A percentile compares a stretch with the other conserved stretches of the same genome.
Evolutionary conservation across 2,329 filamentous ascomycete species (phyloP).

Genomic region (Scedosporium dehoogii): DNA sequence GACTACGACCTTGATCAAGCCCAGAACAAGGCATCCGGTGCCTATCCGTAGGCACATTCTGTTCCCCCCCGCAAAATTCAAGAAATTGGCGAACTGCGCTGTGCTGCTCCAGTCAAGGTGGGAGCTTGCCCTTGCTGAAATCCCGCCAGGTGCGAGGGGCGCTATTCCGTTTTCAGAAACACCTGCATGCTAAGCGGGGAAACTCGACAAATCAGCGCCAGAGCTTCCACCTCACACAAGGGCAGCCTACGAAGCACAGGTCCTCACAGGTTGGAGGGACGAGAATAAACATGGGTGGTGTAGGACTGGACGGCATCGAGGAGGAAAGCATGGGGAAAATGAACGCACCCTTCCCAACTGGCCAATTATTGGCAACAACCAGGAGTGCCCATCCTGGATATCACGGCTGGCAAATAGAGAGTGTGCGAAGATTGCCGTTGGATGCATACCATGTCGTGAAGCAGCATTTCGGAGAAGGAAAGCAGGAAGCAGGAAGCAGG

Average conservation of each 20-base stretch:
- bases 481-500: not conserved
- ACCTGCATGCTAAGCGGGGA: constrained; percentile 1
- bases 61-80: not conserved
- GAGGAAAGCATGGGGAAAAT: no score
- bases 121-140: not conserved
- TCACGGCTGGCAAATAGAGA: no score
- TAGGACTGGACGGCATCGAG: no score
- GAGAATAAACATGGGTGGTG: no score
- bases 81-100: not conserved
- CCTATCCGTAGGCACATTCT: not conserved
- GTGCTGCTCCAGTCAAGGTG: not conserved
- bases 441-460: no score
- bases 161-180: not conserved
- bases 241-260: no score
- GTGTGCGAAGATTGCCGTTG: no score
- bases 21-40: not conserved
- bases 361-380: not conserved
- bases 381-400: no score
- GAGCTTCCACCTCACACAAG: not conserved
- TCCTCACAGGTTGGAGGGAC: not conserved
- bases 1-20: no score
- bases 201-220: not conserved
- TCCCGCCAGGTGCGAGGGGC: not conserved
- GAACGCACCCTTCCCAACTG: not conserved
- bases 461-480: not conserved